phyloP scores from a whole-genome alignment of 1,284 basidiomycete species.

The Cryptococcus sp. region DNA sequence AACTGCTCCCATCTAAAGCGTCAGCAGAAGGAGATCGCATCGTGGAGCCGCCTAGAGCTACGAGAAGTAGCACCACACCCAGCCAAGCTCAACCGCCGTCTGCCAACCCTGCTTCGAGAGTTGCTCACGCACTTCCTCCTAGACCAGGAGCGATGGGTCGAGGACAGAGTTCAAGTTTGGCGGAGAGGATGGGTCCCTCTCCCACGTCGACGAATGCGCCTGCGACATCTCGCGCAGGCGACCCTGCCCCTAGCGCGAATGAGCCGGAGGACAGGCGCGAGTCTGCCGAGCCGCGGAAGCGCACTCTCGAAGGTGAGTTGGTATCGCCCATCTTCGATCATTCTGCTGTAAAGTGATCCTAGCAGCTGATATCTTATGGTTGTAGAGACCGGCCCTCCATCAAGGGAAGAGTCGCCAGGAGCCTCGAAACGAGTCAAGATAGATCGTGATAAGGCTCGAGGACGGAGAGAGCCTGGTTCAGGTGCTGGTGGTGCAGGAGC shows the following conservation, averaged over 20 bases:
- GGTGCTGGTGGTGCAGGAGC: constrained; percentile 2
- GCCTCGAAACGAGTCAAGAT: constrained; percentile 31
- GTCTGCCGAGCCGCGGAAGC: constrained; percentile 26
- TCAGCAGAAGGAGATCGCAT: constrained; percentile 16
- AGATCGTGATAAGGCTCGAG: constrained; percentile 27
- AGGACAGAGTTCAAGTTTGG: constrained; percentile 10
- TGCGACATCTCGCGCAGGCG: neutral
- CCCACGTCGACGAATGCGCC: constrained; percentile 5
- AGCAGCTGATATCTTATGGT: neutral
- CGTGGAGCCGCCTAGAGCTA: constrained; percentile 20
- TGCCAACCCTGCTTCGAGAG: neutral
- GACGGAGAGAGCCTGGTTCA: constrained; percentile 1
- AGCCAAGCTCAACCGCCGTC: neutral
- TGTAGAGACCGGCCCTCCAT: constrained; percentile 6
- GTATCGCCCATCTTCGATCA: neutral
- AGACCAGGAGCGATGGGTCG: constrained; percentile 6
- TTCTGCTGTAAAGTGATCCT: neutral
- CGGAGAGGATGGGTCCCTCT: constrained; percentile 19
- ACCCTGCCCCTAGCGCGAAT: neutral
- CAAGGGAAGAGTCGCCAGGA: constrained; percentile 32
- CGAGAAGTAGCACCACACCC: neutral
- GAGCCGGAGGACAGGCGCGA: neutral
- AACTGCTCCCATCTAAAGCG: constrained; percentile 9
- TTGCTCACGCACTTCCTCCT: constrained; percentile 20
- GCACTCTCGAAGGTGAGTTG: constrained; percentile 33